Evolutionary conservation across 2,329 filamentous ascomycete genomes (phyloP).

Genomic region (Aureobasidium subglaciale): DNA sequence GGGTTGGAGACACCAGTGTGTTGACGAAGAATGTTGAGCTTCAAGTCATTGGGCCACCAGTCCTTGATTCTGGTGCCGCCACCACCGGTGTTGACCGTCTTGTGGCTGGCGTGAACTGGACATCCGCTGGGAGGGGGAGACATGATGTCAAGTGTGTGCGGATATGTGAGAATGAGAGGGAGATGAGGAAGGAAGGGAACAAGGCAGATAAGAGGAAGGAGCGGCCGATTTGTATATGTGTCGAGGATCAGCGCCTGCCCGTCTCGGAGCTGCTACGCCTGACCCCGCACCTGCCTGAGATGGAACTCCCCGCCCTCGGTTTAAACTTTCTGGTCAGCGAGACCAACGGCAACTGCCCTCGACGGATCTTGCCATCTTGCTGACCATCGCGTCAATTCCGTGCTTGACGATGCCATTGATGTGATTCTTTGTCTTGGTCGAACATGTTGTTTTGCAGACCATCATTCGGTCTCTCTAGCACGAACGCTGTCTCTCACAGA

Average conservation of each 20-base stretch:
- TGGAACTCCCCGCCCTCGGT: conserved; percentile 7
- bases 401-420: neutral
- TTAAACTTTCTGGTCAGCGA: neutral
- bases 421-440: no score
- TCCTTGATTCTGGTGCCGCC: conserved; percentile 60
- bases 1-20: conserved; percentile 59
- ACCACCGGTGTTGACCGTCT: conserved; percentile 25
- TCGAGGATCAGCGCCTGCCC: neutral
- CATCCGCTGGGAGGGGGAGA: conserved; percentile 21
- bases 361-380: neutral
- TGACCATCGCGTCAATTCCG: neutral
- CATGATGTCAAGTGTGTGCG: conserved; percentile 19
- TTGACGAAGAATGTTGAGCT: conserved; percentile 67
- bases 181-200: neutral
- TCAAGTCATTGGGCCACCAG: conserved; percentile 67
- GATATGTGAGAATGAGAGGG: neutral
- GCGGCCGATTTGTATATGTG: neutral
- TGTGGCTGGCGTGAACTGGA: conserved; percentile 22
- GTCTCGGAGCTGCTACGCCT: neutral
- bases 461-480: no score
- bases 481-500: no score
- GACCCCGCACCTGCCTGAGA: conserved; percentile 1
- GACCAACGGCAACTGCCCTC: neutral
- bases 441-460: no score
- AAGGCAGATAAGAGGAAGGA: neutral